Conservation (phyloP, 2,329 filamentous ascomycete species). For the Proliferodiscus dingleyae region DNA sequence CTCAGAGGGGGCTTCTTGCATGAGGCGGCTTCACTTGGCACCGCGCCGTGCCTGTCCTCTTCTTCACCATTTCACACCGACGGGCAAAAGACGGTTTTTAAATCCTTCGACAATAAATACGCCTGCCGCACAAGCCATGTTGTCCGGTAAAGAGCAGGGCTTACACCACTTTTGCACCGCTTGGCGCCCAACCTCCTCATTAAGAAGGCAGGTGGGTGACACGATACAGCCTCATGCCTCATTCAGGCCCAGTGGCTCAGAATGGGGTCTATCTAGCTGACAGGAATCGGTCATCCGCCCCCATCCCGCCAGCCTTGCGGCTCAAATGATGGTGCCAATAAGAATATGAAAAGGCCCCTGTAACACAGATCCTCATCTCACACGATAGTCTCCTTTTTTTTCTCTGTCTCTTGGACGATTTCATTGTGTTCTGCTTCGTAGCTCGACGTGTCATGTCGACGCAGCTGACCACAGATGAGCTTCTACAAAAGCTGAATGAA, state of each 20-base stretch:
- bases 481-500: slow-evolving; percentile 23
- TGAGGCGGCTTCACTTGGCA: too few relatives aligned
- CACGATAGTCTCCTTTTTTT: background rate
- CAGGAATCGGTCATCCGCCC: background rate
- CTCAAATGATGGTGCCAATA: too few relatives aligned
- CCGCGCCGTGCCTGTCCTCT: too few relatives aligned
- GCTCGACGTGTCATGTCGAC: background rate
- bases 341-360: background rate
- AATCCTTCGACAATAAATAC: too few relatives aligned
- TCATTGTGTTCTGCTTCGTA: background rate
- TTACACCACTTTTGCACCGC: too few relatives aligned
- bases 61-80: too few relatives aligned
- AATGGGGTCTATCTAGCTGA: background rate
- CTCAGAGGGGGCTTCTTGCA: too few relatives aligned
- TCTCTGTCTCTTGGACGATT: background rate
- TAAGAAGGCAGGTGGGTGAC: background rate
- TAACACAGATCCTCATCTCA: background rate
- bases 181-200: too few relatives aligned
- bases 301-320: background rate
- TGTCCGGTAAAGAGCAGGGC: too few relatives aligned
- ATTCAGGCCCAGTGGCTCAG: background rate
- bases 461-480: slow-evolving; percentile 16
- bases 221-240: too few relatives aligned
- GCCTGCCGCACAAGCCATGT: too few relatives aligned
- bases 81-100: too few relatives aligned